Evolutionary conservation across 1,284 basidiomycete genomes (phyloP).

Genomic region (Lentinula novae-zelandiae): DNA sequence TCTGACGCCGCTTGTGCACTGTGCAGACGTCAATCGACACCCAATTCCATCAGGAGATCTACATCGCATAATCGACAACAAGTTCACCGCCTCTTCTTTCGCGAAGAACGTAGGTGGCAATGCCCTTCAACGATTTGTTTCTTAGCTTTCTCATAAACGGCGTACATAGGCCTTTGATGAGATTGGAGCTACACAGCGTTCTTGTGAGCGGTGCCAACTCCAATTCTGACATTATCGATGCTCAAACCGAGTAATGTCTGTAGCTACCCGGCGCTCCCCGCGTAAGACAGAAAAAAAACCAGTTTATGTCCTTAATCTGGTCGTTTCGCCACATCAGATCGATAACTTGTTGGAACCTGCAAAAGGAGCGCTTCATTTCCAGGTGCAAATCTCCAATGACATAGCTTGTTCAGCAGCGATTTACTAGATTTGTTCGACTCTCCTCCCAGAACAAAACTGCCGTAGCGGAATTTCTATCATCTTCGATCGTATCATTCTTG

Average conservation of each 20-base stretch:
- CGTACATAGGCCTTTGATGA: constrained; percentile 58
- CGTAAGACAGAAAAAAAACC: constrained; percentile 73
- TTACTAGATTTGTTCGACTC: constrained; percentile 2
- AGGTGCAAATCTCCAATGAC: constrained; percentile 39
- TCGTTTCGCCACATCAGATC: constrained; percentile 58
- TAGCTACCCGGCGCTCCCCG: constrained; percentile 64
- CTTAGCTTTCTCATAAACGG: constrained; percentile 1
- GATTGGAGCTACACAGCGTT: constrained; percentile 44
- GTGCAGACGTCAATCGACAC: constrained; percentile 81
- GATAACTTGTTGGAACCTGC: constrained; percentile 78
- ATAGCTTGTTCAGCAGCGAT: not conserved
- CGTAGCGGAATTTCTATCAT: constrained; percentile 53
- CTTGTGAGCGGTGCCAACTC: constrained; percentile 35
- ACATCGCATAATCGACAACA: constrained; percentile 62
- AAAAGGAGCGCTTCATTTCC: constrained; percentile 65
- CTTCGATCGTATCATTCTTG: constrained; percentile 64
- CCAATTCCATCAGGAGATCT: constrained; percentile 63
- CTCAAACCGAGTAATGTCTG: not conserved
- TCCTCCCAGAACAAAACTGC: constrained; percentile 45
- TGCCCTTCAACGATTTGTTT: not conserved
- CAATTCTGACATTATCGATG: not conserved
- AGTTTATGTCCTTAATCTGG: constrained; percentile 78
- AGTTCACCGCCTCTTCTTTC: constrained; percentile 69
- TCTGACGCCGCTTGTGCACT: not conserved
- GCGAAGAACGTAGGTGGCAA: constrained; percentile 51